Evolutionary conservation across 352 stramenopile genomes (phyloP).

Genomic region (Phytophthora syringae): DNA sequence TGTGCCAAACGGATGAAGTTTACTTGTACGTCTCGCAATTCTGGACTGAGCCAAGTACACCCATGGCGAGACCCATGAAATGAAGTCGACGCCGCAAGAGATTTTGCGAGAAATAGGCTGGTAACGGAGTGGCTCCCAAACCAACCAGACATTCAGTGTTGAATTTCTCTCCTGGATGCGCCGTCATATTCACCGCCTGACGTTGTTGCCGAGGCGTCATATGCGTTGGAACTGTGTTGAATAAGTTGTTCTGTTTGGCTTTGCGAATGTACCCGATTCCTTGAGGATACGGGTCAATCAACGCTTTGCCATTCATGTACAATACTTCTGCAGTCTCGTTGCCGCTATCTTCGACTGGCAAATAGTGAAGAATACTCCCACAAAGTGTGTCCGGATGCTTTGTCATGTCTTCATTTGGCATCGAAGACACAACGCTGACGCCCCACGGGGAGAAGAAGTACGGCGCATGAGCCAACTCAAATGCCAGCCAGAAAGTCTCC

Average conservation of each 20-base stretch:
- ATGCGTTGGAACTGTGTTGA: constrained; percentile 54
- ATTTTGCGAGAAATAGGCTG: constrained; percentile 36
- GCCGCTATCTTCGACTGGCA: constrained; percentile 23
- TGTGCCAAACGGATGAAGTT: not conserved
- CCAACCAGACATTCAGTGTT: constrained; percentile 55
- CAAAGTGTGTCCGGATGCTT: constrained; percentile 42
- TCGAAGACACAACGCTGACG: constrained; percentile 37
- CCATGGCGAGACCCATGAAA: constrained; percentile 44
- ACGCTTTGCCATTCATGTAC: constrained; percentile 33
- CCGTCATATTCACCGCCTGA: constrained; percentile 9
- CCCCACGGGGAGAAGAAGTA: constrained; percentile 55
- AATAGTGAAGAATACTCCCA: constrained; percentile 46
- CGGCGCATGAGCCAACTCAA: constrained; percentile 37
- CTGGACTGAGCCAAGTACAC: constrained; percentile 32
- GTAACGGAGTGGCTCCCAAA: constrained; percentile 50
- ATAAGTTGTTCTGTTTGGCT: constrained; percentile 41
- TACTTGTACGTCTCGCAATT: constrained; percentile 39
- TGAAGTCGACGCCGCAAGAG: constrained; percentile 53
- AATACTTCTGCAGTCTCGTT: constrained; percentile 29
- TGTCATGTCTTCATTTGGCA: constrained; percentile 39
- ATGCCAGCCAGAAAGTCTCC: constrained; percentile 52
- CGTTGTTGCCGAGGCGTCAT: constrained; percentile 54
- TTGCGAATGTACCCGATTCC: constrained; percentile 44
- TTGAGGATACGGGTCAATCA: constrained; percentile 35
- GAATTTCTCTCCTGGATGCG: constrained; percentile 22